Percentiles rank a stretch among this genome's conserved stretches.
Evolutionary conservation across 2,329 filamentous ascomycete genomes (phyloP).

Genomic region (Stachybotrys chartarum): DNA sequence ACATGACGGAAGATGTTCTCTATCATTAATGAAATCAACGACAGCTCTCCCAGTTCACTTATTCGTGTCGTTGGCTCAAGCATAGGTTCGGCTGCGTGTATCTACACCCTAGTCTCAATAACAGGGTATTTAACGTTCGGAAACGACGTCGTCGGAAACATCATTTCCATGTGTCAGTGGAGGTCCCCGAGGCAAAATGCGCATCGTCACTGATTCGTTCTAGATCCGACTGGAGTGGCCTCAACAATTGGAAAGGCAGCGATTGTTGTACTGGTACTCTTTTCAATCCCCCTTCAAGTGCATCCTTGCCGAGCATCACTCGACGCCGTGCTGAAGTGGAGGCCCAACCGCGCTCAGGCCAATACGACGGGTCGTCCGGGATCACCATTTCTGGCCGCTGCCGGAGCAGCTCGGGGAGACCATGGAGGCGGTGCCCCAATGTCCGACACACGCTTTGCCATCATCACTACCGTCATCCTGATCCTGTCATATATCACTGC

Average conservation of each 20-base stretch:
- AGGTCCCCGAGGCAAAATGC: background rate
- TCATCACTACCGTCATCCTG: slow-evolving; percentile 82
- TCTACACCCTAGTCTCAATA: slow-evolving; percentile 88
- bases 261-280: slow-evolving; percentile 92
- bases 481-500: slow-evolving; percentile 79
- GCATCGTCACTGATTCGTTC: slow-evolving; percentile 12
- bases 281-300: slow-evolving; percentile 91
- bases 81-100: slow-evolving; percentile 78
- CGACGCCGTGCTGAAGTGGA: slow-evolving; percentile 91
- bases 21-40: slow-evolving; percentile 87
- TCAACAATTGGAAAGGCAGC: slow-evolving; percentile 92
- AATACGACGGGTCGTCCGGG: slow-evolving; percentile 23
- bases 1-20: slow-evolving; percentile 76
- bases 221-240: slow-evolving; percentile 45
- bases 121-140: slow-evolving; percentile 96
- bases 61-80: slow-evolving; percentile 73
- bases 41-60: slow-evolving; percentile 69
- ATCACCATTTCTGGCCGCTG: slow-evolving; percentile 33
- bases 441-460: slow-evolving; percentile 79
- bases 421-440: slow-evolving; percentile 56
- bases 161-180: slow-evolving; percentile 74
- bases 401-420: slow-evolving; percentile 35
- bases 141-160: slow-evolving; percentile 82
- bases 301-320: slow-evolving; percentile 94
- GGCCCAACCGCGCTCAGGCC: slow-evolving; percentile 48